phyloP scores from a whole-genome alignment of 192 early-diverging fungal genomes.

The Funneliformis mosseae region DNA sequence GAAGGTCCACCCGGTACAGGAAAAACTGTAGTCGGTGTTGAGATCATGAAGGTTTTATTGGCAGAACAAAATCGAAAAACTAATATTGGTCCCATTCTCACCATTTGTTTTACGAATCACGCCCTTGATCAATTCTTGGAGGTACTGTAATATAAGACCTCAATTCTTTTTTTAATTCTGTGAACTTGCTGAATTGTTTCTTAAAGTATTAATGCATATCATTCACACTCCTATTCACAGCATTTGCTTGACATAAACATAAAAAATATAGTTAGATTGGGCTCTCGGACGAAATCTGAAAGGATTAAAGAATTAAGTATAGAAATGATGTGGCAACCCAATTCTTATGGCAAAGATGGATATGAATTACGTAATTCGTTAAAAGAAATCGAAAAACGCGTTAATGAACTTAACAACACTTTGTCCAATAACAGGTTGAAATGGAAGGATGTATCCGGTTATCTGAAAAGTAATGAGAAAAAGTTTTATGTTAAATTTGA shows the following conservation, averaged over 20 bases:
- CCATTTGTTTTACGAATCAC: constrained; percentile 62
- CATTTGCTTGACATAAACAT: constrained; percentile 39
- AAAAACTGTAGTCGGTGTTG: constrained; percentile 57
- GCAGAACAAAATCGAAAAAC: constrained; percentile 34
- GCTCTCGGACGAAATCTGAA: constrained; percentile 43
- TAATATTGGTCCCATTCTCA: constrained; percentile 48
- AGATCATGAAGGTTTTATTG: constrained; percentile 47
- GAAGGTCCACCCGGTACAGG: constrained; percentile 61
- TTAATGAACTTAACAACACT: constrained; percentile 14
- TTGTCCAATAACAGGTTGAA: not conserved
- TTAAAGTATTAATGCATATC: not conserved
- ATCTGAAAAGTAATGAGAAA: constrained; percentile 3
- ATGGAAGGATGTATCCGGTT: constrained; percentile 28
- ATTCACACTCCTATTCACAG: not conserved
- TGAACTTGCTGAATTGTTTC: too few relatives aligned
- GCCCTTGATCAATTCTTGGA: constrained; percentile 65
- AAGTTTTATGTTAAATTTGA: constrained; percentile 27
- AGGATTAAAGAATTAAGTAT: constrained; percentile 31
- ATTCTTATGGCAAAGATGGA: not conserved
- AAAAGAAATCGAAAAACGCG: constrained; percentile 6
- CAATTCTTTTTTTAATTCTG: too few relatives aligned
- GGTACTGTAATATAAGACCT: not conserved
- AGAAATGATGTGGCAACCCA: constrained; percentile 4
- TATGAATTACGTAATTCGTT: not conserved
- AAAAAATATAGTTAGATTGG: constrained; percentile 50